Evolutionary conservation across 352 stramenopile species (phyloP).

Genomic region (Globisporangium barbulae): DNA sequence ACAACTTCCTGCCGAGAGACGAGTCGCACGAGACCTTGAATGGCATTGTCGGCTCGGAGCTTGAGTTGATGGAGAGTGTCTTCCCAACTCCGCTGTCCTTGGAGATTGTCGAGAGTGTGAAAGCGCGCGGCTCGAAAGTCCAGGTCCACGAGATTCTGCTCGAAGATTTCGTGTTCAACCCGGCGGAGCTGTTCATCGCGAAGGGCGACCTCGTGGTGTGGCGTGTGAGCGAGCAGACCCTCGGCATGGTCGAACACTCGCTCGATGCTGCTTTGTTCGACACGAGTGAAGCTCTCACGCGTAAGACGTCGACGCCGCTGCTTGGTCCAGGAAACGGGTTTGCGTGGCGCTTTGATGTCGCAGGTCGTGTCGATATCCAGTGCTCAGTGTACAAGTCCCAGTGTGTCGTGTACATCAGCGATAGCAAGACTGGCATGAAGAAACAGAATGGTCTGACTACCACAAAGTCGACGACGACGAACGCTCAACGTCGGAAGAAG

Average conservation of each 20-base stretch:
- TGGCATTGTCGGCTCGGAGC: not conserved
- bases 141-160: slow-evolving; percentile 33
- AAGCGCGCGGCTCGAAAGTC: slow-evolving; percentile 6
- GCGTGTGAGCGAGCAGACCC: slow-evolving; percentile 29
- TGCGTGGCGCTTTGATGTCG: slow-evolving; percentile 30
- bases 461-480: not conserved
- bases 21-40: not conserved
- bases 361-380: slow-evolving; percentile 22
- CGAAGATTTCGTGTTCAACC: slow-evolving; percentile 35
- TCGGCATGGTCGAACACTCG: slow-evolving; percentile 40
- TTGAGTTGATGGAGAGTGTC: slow-evolving; percentile 8
- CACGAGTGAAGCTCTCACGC: not conserved
- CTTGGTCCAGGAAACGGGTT: slow-evolving; percentile 25
- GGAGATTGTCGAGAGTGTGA: slow-evolving; percentile 2
- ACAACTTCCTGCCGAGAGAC: slow-evolving; percentile 15
- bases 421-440: slow-evolving; percentile 9
- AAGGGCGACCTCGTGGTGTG: slow-evolving; percentile 35
- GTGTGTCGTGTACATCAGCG: slow-evolving; percentile 25
- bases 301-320: slow-evolving; percentile 22
- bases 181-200: slow-evolving; percentile 25
- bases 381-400: slow-evolving; percentile 40
- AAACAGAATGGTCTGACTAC: slow-evolving; percentile 16
- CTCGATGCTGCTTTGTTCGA: slow-evolving; percentile 27
- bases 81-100: slow-evolving; percentile 32
- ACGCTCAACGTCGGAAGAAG: slow-evolving; percentile 18